These are phyloP conservation scores for Coemansia sp. DNA, from an alignment of 192 early-diverging fungal genomes.

Conservation along the genomic window DNA sequence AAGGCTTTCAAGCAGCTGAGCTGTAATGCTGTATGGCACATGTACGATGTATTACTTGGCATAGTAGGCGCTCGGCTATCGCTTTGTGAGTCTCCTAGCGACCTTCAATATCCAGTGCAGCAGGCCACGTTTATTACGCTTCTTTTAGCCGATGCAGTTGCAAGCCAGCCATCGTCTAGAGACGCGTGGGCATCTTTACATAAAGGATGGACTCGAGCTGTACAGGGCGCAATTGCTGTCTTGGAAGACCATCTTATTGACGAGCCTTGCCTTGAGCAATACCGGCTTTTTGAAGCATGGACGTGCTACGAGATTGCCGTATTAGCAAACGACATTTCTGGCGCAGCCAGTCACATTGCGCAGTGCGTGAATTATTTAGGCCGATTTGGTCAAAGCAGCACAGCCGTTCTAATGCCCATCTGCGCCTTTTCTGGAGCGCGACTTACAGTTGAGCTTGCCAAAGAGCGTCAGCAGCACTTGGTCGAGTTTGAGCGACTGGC, in stretches of 20 bases:
- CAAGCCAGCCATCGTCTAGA: neutral
- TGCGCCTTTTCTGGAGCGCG: constrained; percentile 23
- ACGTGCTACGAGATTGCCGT: constrained; percentile 20
- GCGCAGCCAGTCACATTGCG: constrained; percentile 1
- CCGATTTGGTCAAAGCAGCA: neutral
- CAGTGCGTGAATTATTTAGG: constrained; percentile 7
- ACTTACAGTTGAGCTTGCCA: constrained; percentile 12
- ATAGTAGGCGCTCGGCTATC: neutral
- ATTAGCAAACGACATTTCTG: constrained; percentile 2
- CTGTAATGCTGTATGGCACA: neutral
- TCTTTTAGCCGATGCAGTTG: constrained; percentile 10
- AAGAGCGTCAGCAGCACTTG: constrained; percentile 12
- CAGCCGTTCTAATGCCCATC: neutral
- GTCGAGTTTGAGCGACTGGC: constrained; percentile 5
- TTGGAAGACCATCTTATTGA: neutral
- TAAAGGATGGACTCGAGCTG: neutral
- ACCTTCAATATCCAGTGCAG: neutral
- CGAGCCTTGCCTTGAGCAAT: constrained; percentile 3
- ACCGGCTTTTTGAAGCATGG: constrained; percentile 30
- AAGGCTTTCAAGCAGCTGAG: constrained; percentile 1
- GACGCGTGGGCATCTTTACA: neutral
- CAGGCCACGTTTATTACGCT: constrained; percentile 10
- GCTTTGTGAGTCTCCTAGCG: neutral
- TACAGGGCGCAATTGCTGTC: neutral
- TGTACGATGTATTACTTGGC: constrained; percentile 20